Evolutionary conservation across 1,284 basidiomycete species (phyloP).

Genomic region (Agaricales sp.): DNA sequence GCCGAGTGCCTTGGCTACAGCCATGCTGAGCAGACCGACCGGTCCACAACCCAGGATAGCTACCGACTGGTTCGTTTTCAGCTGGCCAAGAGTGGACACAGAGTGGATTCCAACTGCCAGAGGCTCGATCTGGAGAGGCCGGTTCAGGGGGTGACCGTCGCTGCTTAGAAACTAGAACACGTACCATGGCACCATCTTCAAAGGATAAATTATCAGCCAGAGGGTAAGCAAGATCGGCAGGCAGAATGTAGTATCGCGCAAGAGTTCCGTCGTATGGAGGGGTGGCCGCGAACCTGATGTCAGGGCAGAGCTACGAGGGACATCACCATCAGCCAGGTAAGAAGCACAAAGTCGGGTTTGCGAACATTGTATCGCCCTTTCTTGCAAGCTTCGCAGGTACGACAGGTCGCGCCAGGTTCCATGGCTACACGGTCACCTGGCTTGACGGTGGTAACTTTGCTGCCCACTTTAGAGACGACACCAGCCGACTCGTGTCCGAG

Average conservation of each 20-base stretch:
- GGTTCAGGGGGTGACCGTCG: no score
- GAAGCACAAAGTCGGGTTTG: slow-evolving; percentile 9
- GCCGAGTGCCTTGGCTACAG: slow-evolving; percentile 84
- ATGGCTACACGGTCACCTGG: slow-evolving; percentile 73
- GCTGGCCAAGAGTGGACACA: slow-evolving; percentile 66
- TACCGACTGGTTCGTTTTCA: slow-evolving; percentile 67
- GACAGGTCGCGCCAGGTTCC: slow-evolving; percentile 74
- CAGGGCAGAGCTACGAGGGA: slow-evolving; percentile 59
- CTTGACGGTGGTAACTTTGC: slow-evolving; percentile 15
- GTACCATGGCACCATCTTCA: slow-evolving; percentile 79
- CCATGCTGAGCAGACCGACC: slow-evolving; percentile 66
- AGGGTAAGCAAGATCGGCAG: slow-evolving; percentile 63
- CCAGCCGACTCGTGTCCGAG: slow-evolving; percentile 61
- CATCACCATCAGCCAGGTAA: slow-evolving; percentile 5
- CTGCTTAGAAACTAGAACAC: slow-evolving; percentile 10
- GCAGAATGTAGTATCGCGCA: slow-evolving; percentile 70
- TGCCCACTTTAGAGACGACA: slow-evolving; percentile 27
- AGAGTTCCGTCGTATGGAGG: slow-evolving; percentile 88
- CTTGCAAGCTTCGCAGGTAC: slow-evolving; percentile 67
- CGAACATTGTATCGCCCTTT: slow-evolving; percentile 70
- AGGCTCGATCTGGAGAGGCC: slow-evolving; percentile 88
- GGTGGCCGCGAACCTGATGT: slow-evolving; percentile 81
- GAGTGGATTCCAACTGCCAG: slow-evolving; percentile 89
- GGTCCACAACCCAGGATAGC: slow-evolving; percentile 88
- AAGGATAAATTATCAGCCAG: slow-evolving; percentile 67